Percentiles rank a stretch among this genome's conserved stretches.
Conservation (phyloP, 192 early-diverging fungal genomes). For the Podila verticillata region DNA sequence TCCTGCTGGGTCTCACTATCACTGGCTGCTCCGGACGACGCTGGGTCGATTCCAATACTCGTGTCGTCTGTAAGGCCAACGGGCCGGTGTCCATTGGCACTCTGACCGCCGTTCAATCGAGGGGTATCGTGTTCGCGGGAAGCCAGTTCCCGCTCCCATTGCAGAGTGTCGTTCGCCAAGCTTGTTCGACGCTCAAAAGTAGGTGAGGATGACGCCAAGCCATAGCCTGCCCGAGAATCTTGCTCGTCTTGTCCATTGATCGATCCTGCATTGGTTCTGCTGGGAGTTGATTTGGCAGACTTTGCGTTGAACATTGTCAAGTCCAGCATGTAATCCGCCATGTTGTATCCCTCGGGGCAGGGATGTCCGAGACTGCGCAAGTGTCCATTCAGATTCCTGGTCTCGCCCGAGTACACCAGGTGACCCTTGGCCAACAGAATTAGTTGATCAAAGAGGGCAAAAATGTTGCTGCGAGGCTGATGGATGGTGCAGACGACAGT, state of each 20-base stretch:
- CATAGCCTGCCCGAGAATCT: constrained; percentile 16
- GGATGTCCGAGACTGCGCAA: constrained; percentile 81
- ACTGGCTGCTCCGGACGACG: constrained; percentile 11
- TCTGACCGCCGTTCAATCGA: constrained; percentile 4
- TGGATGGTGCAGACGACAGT: constrained; percentile 94
- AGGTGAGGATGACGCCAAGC: constrained; percentile 5
- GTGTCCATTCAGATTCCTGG: constrained; percentile 67
- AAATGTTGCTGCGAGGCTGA: constrained; percentile 94
- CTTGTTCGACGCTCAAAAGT: constrained; percentile 26
- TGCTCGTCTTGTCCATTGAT: not conserved
- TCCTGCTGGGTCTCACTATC: constrained; percentile 24
- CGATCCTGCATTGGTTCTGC: not conserved
- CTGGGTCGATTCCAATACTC: constrained; percentile 34
- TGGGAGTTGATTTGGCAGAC: constrained; percentile 21
- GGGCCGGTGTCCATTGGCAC: not conserved
- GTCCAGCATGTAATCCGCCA: constrained; percentile 88
- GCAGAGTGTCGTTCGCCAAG: constrained; percentile 35
- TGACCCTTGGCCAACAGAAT: constrained; percentile 86
- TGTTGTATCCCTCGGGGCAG: constrained; percentile 90
- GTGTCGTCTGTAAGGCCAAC: constrained; percentile 19
- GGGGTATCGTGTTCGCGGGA: constrained; percentile 34
- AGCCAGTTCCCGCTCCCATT: constrained; percentile 43
- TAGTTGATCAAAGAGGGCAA: constrained; percentile 89
- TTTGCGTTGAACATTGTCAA: constrained; percentile 68
- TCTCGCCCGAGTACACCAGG: constrained; percentile 86